These are phyloP conservation scores for Solanum hybrid DNA, from an alignment of 305 asterid genomes.

Conservation along the genomic window DNA sequence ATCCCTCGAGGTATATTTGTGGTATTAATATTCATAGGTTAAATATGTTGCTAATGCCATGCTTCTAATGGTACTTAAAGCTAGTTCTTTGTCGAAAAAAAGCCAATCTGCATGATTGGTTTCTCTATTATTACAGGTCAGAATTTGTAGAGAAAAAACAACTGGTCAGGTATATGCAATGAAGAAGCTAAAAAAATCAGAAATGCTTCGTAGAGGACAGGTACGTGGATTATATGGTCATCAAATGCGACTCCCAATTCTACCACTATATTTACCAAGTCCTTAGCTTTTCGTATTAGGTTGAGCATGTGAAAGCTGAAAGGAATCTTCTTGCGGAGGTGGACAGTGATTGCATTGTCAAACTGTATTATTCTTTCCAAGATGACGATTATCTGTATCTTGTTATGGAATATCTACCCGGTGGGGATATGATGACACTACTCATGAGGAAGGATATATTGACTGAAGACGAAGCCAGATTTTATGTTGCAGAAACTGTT, in stretches of 20 bases:
- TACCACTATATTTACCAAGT: not conserved
- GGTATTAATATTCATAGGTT: not conserved
- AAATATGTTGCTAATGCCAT: not conserved
- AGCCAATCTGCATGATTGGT: slow-evolving; percentile 4
- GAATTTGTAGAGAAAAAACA: slow-evolving; percentile 86
- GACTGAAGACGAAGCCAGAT: slow-evolving; percentile 15
- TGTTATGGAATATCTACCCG: slow-evolving; percentile 24
- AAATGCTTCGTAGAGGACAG: slow-evolving; percentile 99
- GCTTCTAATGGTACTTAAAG: not conserved
- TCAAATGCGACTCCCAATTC: not conserved
- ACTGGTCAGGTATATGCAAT: slow-evolving; percentile 87
- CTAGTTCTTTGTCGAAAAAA: not conserved
- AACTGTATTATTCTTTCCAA: slow-evolving; percentile 20
- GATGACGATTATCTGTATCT: slow-evolving; percentile 17
- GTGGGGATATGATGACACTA: slow-evolving; percentile 26
- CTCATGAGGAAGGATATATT: slow-evolving; percentile 22
- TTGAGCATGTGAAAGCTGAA: slow-evolving; percentile 21
- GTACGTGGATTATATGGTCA: slow-evolving; percentile 27
- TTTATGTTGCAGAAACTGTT: slow-evolving; percentile 18
- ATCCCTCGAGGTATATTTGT: not conserved
- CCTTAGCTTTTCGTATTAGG: slow-evolving; percentile 5
- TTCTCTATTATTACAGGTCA: slow-evolving; percentile 45
- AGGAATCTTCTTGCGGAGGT: slow-evolving; percentile 23
- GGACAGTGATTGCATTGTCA: slow-evolving; percentile 20
- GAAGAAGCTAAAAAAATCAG: slow-evolving; percentile 95